Base-by-base conservation (phyloP, 495 filamentous ascomycete species). In the Aeminium ludgeri region DNA sequence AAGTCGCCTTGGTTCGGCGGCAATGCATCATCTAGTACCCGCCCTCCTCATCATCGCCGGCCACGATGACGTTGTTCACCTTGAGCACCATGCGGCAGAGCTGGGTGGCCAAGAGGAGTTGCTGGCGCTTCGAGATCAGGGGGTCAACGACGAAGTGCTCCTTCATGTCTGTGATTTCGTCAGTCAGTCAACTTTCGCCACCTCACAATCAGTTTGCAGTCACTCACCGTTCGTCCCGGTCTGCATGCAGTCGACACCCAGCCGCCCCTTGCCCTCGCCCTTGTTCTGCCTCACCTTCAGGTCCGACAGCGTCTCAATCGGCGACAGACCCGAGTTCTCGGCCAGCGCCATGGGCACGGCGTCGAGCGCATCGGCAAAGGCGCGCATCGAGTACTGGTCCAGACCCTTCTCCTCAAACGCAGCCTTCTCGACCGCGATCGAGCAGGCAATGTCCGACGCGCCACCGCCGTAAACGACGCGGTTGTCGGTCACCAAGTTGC, bases 21-120 rank as follows among this genome's bases (percentile, higher is more conserved):
- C 8, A 3, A 8, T 25, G 23, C 23, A 8, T 8, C 23, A 25
- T 25, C 23, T 25, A 25, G 23, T 25, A 25, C 4, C 23, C 23
- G 43, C 96, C 91, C 43, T 89, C 73, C 41, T 96, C 82, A 25
- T 86, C 89, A 42, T 78, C 79, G 16, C 89, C 91, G 28, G 86
- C 74, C 53, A 97, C 80, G 52, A 97, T 97, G 47, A 97, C 91
- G 60, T 95, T 95, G 65, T 80, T 79, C 48, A 79, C 68, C 76
- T 99, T 99, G 43, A 99, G 73, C 49, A 99, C 89, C 89, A 99
- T 99, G 42, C 89, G 78, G 67, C 91, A 96, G 20, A 99, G 72
- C 65, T 99, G 89, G 15, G 89, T 96, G 12, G 89, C 89, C 38
- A 99, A 70, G 59, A 94, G 69, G 43, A 99, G 71, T 63, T 99